Evolutionary conservation across 805 yeast genomes (phyloP).

Genomic region (Lipomyces starkeyi): DNA sequence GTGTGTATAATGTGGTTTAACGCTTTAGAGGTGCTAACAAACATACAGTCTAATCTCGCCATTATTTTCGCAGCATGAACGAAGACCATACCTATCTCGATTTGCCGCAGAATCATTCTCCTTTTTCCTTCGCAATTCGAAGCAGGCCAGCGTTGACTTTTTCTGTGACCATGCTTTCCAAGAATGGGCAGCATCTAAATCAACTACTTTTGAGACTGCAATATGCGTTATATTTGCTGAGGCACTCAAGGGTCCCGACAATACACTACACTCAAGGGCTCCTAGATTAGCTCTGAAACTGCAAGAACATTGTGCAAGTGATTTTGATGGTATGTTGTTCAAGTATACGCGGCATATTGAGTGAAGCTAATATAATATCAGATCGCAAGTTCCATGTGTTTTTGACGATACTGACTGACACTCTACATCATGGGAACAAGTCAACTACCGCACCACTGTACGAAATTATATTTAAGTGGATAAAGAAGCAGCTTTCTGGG

Average conservation of each 20-base stretch:
- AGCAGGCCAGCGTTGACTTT: slow-evolving; percentile 52
- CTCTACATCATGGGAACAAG: slow-evolving; percentile 45
- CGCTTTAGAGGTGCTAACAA: not conserved
- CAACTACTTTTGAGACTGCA: slow-evolving; percentile 61
- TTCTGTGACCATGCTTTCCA: slow-evolving; percentile 54
- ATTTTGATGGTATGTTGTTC: slow-evolving; percentile 5
- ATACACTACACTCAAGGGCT: slow-evolving; percentile 76
- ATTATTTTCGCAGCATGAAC: slow-evolving; percentile 55
- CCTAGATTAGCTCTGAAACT: slow-evolving; percentile 35
- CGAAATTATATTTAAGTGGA: slow-evolving; percentile 31
- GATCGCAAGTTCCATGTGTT: slow-evolving; percentile 21
- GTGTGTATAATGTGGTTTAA: slow-evolving; percentile 59
- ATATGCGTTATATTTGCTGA: slow-evolving; percentile 70
- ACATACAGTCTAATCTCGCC: slow-evolving; percentile 32
- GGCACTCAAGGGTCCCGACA: slow-evolving; percentile 72
- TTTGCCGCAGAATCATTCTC: slow-evolving; percentile 92
- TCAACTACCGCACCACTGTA: slow-evolving; percentile 44
- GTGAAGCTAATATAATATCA: not conserved
- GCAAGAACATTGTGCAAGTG: slow-evolving; percentile 29
- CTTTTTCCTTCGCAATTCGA: slow-evolving; percentile 75
- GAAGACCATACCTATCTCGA: slow-evolving; percentile 69
- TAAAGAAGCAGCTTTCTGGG: slow-evolving; percentile 17
- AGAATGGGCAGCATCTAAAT: slow-evolving; percentile 46
- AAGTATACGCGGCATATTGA: not conserved
- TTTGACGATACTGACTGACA: slow-evolving; percentile 40